Conservation (phyloP, 2,329 filamentous ascomycete species). For the Verticillium longisporum region DNA sequence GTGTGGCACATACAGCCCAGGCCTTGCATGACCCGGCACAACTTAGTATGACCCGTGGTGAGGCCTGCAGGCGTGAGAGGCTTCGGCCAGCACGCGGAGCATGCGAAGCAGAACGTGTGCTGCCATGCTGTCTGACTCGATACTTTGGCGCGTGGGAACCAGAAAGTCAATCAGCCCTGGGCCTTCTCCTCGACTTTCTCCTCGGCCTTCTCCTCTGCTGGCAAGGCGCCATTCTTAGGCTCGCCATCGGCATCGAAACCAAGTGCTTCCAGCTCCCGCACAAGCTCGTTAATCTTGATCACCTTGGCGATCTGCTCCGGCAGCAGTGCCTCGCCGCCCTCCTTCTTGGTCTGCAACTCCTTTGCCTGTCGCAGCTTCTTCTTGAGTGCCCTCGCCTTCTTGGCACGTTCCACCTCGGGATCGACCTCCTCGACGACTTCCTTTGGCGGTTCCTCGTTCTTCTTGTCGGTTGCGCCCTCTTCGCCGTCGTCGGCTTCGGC, state of each 20-base stretch:
- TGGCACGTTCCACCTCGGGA: slow-evolving; percentile 74
- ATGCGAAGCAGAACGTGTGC: neutral
- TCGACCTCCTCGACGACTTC: slow-evolving; percentile 45
- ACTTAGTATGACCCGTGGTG: neutral
- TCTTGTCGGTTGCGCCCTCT: slow-evolving; percentile 15
- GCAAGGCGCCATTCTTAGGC: neutral
- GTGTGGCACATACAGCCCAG: neutral
- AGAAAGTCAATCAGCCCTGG: neutral
- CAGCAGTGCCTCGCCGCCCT: slow-evolving; percentile 72
- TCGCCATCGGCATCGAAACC: slow-evolving; percentile 56
- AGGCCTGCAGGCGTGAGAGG: neutral
- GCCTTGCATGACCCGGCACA: too few species aligned
- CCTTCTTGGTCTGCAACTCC: slow-evolving; percentile 86
- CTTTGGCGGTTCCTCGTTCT: slow-evolving; percentile 9
- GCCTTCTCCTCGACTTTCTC: neutral
- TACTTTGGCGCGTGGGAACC: neutral
- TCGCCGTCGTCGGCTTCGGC: slow-evolving; percentile 50
- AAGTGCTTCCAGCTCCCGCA: slow-evolving; percentile 77
- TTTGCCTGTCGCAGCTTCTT: slow-evolving; percentile 95
- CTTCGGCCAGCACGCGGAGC: neutral
- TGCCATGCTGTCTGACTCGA: neutral
- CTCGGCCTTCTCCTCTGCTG: neutral
- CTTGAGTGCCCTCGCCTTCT: slow-evolving; percentile 82
- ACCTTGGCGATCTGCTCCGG: slow-evolving; percentile 97
- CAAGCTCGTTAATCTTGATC: slow-evolving; percentile 91